Evolutionary conservation across 2,329 filamentous ascomycete genomes (phyloP).

Genomic region (Zymoseptoria brevis): DNA sequence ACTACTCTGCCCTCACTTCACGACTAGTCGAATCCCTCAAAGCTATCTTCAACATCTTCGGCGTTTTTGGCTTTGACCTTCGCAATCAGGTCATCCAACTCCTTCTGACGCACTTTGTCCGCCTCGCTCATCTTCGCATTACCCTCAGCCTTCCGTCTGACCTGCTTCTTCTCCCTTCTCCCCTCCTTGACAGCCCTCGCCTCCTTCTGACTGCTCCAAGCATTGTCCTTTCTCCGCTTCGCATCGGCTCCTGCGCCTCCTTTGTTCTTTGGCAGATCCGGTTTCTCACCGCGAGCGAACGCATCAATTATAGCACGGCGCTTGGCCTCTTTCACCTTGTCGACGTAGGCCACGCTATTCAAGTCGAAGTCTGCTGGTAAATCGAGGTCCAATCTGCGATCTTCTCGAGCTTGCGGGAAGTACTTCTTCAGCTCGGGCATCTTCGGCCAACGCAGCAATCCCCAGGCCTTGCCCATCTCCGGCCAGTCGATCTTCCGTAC

Average conservation of each 20-base stretch:
- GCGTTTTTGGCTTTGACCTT: conserved; percentile 24
- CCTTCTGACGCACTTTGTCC: conserved; percentile 25
- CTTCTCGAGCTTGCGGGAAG: conserved; percentile 30
- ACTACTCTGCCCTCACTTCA: not conserved
- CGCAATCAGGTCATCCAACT: conserved; percentile 28
- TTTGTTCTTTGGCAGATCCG: conserved; percentile 16
- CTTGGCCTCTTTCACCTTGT: conserved; percentile 38
- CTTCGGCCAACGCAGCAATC: conserved; percentile 73
- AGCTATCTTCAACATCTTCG: conserved; percentile 14
- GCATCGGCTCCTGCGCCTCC: conserved; percentile 25
- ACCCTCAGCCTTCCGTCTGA: conserved; percentile 25
- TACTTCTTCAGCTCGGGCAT: conserved; percentile 70
- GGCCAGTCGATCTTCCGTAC: conserved; percentile 75
- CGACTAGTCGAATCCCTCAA: conserved; percentile 18
- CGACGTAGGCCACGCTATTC: conserved; percentile 36
- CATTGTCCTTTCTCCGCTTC: conserved; percentile 27
- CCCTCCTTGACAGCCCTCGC: conserved; percentile 27
- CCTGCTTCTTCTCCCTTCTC: conserved; percentile 29
- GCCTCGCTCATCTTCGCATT: conserved; percentile 24
- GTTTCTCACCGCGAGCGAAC: conserved; percentile 21
- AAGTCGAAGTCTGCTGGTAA: conserved; percentile 30
- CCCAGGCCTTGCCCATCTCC: conserved; percentile 75
- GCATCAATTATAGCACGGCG: conserved; percentile 31
- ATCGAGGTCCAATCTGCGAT: conserved; percentile 34
- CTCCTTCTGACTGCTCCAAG: conserved; percentile 33